Percentiles rank a stretch among this genome's conserved stretches.
Conservation (phyloP, 441 rosid species). For the Croton laevigatus region DNA sequence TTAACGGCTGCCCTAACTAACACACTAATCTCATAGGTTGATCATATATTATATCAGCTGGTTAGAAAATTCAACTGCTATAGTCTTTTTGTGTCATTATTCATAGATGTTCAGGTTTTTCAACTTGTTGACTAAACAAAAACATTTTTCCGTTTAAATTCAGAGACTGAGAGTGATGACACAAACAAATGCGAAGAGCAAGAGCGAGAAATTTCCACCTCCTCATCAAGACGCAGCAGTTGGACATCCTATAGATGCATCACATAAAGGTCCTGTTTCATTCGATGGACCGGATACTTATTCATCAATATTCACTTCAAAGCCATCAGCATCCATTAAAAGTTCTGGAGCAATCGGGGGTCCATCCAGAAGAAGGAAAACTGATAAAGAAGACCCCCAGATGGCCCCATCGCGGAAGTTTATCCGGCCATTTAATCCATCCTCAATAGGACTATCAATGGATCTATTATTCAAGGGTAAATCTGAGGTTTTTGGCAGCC, state of each 20-base stretch:
- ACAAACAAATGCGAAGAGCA: conserved; percentile 67
- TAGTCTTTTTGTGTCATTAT: background rate
- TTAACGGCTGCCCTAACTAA: background rate
- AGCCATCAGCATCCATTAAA: conserved; percentile 40
- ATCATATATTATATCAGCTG: background rate
- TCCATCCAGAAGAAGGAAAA: conserved; percentile 45
- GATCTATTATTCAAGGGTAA: conserved; percentile 56
- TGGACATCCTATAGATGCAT: conserved; percentile 48
- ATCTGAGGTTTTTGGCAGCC: conserved; percentile 53
- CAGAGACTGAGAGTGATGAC: conserved; percentile 73
- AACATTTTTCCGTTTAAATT: conserved; percentile 7
- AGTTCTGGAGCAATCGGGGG: conserved; percentile 33
- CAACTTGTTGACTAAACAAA: too few species aligned
- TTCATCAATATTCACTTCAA: conserved; percentile 35
- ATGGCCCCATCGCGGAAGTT: conserved; percentile 49
- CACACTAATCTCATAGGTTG: background rate
- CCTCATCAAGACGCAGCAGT: conserved; percentile 92
- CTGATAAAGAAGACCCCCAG: conserved; percentile 42
- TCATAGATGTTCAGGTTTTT: too few species aligned
- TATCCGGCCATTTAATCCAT: conserved; percentile 41
- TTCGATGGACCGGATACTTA: conserved; percentile 43
- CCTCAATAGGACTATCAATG: conserved; percentile 47
- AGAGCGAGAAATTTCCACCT: conserved; percentile 96
- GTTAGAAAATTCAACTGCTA: conserved; percentile 1
- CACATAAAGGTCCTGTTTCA: conserved; percentile 44